These are phyloP conservation scores for Calonectria pseudoturangicola DNA, from an alignment of 2,329 filamentous ascomycete genomes.

Conservation along the genomic window DNA sequence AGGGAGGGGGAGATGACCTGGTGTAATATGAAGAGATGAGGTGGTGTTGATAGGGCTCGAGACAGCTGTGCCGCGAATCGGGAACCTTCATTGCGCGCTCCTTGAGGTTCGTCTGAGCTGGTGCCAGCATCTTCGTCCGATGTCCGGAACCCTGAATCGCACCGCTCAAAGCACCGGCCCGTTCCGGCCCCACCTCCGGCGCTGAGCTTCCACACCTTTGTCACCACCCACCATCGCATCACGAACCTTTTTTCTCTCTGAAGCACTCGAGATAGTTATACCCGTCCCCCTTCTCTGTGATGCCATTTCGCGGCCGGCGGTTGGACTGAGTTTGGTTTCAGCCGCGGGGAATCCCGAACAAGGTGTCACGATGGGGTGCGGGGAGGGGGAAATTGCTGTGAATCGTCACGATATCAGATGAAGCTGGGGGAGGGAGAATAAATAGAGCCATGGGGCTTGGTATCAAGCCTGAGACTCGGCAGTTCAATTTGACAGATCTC, in stretches of 20 bases:
- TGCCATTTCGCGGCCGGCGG: background rate
- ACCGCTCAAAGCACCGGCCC: constrained; percentile 26
- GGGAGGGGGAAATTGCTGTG: constrained; percentile 7
- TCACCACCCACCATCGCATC: constrained; percentile 19
- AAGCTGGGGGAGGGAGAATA: constrained; percentile 11
- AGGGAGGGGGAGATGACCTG: background rate
- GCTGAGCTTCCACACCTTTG: constrained; percentile 30
- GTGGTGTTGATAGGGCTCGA: background rate
- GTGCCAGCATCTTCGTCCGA: background rate
- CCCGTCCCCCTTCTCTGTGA: background rate
- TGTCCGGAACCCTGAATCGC: constrained; percentile 18
- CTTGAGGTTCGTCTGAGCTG: background rate
- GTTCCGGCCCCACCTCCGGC: constrained; percentile 20
- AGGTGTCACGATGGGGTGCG: background rate
- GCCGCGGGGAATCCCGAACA: constrained; percentile 5
- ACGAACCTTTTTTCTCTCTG: background rate
- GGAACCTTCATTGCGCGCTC: background rate
- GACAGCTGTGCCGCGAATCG: background rate
- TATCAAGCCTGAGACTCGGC: background rate
- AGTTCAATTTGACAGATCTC: background rate
- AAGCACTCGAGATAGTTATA: background rate
- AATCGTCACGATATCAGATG: constrained; percentile 14
- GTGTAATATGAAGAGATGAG: background rate
- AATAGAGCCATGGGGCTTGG: constrained; percentile 5
- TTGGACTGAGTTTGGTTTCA: background rate